A percentile compares a stretch with the other conserved stretches of the same genome.
These are phyloP conservation scores for Graphilbum ipis-grandicollis DNA, from an alignment of 2,329 filamentous ascomycete species.

Conservation along the genomic window DNA sequence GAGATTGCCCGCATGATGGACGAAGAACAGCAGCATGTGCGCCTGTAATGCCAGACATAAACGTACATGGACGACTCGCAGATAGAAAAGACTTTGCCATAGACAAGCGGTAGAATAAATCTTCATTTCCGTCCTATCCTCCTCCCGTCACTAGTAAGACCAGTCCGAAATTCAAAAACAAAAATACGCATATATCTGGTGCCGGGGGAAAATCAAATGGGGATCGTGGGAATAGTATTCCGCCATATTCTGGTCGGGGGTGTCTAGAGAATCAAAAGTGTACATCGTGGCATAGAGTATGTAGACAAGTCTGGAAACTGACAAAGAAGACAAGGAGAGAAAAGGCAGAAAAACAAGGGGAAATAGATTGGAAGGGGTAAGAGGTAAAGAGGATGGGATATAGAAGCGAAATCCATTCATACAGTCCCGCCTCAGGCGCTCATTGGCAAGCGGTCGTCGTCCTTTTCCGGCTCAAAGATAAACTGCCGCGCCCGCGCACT, in stretches of 20 bases:
- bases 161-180: too few species aligned
- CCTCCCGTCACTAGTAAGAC: too few species aligned
- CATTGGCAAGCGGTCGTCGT: conserved; percentile 11
- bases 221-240: neutral
- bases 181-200: too few species aligned
- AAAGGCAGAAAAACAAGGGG: neutral
- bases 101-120: neutral
- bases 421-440: conserved; percentile 9
- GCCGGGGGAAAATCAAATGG: neutral
- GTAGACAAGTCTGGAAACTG: too few species aligned
- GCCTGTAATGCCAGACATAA: too few species aligned
- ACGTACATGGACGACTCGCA: too few species aligned
- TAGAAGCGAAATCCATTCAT: neutral
- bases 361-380: neutral
- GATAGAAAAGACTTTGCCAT: neutral
- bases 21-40: conserved; percentile 5
- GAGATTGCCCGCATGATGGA: conserved; percentile 11
- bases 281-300: neutral
- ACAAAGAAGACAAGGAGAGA: neutral
- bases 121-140: too few species aligned
- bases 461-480: conserved; percentile 16
- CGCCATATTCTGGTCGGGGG: neutral
- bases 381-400: too few species aligned
- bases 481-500: conserved; percentile 16
- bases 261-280: neutral